Conservation (phyloP, 2,329 filamentous ascomycete species). For the Trichocomaceae sp. region DNA sequence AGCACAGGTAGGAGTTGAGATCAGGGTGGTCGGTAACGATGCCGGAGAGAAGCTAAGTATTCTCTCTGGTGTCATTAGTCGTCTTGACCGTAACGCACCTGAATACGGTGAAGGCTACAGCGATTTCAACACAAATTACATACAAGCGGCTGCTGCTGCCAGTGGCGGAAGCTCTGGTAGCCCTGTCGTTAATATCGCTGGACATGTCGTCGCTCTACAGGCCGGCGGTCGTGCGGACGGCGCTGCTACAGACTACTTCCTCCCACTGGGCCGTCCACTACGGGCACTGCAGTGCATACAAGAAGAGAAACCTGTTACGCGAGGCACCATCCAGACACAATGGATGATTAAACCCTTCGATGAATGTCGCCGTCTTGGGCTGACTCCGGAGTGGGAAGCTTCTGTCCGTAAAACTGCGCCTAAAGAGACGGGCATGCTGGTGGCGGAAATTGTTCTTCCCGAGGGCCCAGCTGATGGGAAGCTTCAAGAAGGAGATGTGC, state of each 20-base stretch:
- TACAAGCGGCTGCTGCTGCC: conserved; percentile 92
- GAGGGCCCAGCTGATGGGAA: conserved; percentile 80
- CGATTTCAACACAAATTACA: conserved; percentile 95
- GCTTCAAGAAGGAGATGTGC: conserved; percentile 87
- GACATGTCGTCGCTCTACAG: conserved; percentile 84
- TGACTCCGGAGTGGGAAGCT: conserved; percentile 80
- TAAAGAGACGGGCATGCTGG: conserved; percentile 91
- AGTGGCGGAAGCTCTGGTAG: conserved; percentile 97
- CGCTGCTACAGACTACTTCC: conserved; percentile 94
- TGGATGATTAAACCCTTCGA: conserved; percentile 97
- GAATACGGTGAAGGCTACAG: conserved; percentile 98
- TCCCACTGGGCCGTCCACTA: conserved; percentile 83
- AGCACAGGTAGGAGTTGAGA: conserved; percentile 82
- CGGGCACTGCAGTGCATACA: conserved; percentile 83
- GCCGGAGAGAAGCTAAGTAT: conserved; percentile 98
- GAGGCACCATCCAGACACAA: conserved; percentile 96
- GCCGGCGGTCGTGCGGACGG: conserved; percentile 90
- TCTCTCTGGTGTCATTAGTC: conserved; percentile 91
- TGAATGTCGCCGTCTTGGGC: conserved; percentile 82
- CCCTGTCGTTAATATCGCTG: conserved; percentile 94
- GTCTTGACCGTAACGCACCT: conserved; percentile 90
- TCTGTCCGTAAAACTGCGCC: conserved; percentile 77
- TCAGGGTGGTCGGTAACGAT: conserved; percentile 96
- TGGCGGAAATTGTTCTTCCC: conserved; percentile 89
- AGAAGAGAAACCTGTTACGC: conserved; percentile 64